These are phyloP conservation scores for Phytopythium boreale DNA, from an alignment of 352 stramenopile genomes.

Conservation along the genomic window DNA sequence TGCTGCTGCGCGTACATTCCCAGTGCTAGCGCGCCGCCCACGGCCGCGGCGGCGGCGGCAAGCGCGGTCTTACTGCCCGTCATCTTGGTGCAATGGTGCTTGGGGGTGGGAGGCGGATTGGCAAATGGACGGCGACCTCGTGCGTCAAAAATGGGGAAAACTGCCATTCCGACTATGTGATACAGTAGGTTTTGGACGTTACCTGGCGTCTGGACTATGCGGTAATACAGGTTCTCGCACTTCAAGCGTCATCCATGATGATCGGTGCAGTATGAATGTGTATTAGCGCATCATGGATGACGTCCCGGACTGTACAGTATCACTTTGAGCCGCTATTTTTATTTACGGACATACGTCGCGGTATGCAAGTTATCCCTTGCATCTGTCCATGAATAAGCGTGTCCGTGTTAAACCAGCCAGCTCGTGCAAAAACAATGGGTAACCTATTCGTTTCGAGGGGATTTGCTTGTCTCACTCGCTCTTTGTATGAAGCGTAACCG, in stretches of 20 bases:
- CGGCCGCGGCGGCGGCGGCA: constrained; percentile 21
- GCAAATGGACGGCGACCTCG: not conserved
- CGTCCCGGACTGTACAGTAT: too few species aligned
- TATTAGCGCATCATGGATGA: too few species aligned
- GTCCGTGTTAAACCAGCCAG: not conserved
- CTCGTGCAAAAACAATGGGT: not conserved
- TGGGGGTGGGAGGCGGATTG: not conserved
- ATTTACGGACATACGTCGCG: too few species aligned
- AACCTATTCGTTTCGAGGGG: not conserved
- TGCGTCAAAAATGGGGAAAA: not conserved
- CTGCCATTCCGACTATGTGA: not conserved
- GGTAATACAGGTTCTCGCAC: not conserved
- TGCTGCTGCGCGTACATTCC: constrained; percentile 18
- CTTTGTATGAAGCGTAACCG: not conserved
- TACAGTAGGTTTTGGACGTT: not conserved
- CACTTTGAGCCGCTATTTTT: too few species aligned
- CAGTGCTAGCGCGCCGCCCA: constrained; percentile 19
- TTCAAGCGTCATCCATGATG: constrained; percentile 3
- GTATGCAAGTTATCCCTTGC: too few species aligned
- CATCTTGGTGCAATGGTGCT: not conserved
- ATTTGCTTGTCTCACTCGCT: not conserved
- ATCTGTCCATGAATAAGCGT: too few species aligned
- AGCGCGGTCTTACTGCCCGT: constrained; percentile 25
- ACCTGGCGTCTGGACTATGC: not conserved
- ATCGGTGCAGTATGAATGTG: not conserved